Conservation (phyloP, 306 rosid species). For the Cucurbita pepo region DNA sequence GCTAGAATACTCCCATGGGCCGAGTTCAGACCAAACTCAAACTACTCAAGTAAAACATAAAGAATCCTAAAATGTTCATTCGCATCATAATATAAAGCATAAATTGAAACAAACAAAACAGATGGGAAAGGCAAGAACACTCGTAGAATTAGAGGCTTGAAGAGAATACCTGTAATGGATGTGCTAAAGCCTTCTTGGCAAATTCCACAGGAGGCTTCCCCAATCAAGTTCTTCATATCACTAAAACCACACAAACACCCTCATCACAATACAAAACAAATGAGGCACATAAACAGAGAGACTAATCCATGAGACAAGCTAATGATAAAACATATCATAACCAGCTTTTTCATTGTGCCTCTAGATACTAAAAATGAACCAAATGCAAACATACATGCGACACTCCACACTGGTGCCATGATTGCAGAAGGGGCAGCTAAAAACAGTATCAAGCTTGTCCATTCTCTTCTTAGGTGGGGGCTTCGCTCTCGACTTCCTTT, state of each 20-base stretch:
- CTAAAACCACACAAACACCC: conserved; percentile 26
- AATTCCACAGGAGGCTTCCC: conserved; percentile 72
- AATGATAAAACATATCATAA: background rate
- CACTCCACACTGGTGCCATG: conserved; percentile 90
- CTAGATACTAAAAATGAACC: background rate
- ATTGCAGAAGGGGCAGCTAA: conserved; percentile 94
- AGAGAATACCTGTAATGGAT: conserved; percentile 40
- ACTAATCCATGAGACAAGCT: background rate
- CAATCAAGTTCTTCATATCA: conserved; percentile 77
- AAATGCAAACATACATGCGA: conserved; percentile 47
- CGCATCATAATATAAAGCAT: background rate
- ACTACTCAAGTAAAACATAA: background rate
- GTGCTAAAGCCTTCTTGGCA: conserved; percentile 85
- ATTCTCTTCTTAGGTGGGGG: conserved; percentile 87
- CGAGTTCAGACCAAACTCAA: background rate
- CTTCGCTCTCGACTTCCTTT: conserved; percentile 83
- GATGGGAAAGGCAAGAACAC: background rate
- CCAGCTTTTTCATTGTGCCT: background rate
- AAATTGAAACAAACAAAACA: background rate
- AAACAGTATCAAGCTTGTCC: conserved; percentile 94
- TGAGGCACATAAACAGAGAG: background rate
- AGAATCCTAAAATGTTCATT: background rate
- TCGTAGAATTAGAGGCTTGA: background rate
- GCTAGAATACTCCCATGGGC: background rate
- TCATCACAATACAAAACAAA: background rate